These are phyloP conservation scores for Hypoxylon sp. DNA, from an alignment of 2,329 filamentous ascomycete species.

Conservation along the genomic window DNA sequence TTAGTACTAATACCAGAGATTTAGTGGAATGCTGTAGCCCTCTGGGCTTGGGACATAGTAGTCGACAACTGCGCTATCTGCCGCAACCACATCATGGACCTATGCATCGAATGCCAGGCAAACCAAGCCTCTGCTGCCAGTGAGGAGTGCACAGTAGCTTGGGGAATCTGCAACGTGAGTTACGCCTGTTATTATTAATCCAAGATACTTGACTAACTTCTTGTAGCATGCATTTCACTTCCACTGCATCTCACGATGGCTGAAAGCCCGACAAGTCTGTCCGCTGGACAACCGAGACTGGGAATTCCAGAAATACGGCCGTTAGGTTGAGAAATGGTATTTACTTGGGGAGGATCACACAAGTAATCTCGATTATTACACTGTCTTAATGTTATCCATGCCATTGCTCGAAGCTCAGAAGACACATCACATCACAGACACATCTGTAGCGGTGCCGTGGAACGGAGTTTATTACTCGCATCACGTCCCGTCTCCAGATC, in stretches of 20 bases:
- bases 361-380: not conserved
- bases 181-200: not conserved
- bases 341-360: constrained; percentile 4
- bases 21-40: constrained; percentile 97
- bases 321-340: constrained; percentile 56
- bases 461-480: constrained; percentile 44
- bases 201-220: constrained; percentile 54
- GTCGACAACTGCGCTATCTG: constrained; percentile 99
- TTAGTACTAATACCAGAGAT: constrained; percentile 34
- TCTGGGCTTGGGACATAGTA: constrained; percentile 99
- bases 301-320: constrained; percentile 99
- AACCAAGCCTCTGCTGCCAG: constrained; percentile 98
- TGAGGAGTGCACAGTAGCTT: constrained; percentile 98
- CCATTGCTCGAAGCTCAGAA: not conserved
- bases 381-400: not conserved
- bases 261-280: constrained; percentile 99
- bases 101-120: constrained; percentile 98
- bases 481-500: constrained; percentile 33
- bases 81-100: constrained; percentile 99
- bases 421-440: constrained; percentile 13
- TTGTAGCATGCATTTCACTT: constrained; percentile 97
- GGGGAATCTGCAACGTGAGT: constrained; percentile 98
- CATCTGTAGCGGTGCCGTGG: constrained; percentile 24
- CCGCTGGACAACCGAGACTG: constrained; percentile 98
- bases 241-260: constrained; percentile 98